Evolutionary conservation across 306 rosid genomes (phyloP).

Genomic region (Lathyrus sativus): DNA sequence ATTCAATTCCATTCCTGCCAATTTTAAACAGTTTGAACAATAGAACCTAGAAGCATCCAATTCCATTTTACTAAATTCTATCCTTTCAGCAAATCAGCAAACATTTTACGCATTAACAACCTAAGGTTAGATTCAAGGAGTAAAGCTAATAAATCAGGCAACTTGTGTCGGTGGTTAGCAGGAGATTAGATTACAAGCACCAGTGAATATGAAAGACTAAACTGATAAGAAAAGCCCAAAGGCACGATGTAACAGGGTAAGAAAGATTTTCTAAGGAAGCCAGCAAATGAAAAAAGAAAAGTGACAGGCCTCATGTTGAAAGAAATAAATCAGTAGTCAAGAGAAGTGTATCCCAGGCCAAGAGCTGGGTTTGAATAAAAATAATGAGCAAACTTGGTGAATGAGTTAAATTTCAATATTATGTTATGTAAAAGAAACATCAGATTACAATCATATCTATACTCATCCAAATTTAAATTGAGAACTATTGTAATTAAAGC

Average conservation of each 20-base stretch:
- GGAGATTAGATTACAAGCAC: background rate
- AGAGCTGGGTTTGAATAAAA: background rate
- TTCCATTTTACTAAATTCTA: background rate
- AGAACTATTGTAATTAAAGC: constrained; percentile 4
- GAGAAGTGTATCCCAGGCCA: background rate
- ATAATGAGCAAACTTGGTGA: constrained; percentile 4
- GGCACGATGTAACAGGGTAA: background rate
- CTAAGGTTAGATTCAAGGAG: constrained; percentile 1
- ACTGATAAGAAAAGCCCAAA: background rate
- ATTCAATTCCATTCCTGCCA: background rate
- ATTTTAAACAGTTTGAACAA: background rate
- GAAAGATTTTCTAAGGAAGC: background rate
- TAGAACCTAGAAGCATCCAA: constrained; percentile 2
- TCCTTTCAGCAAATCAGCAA: background rate
- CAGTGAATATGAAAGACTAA: background rate
- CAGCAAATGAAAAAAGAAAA: constrained; percentile 20
- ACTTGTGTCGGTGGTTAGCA: background rate
- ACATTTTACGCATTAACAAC: constrained; percentile 8
- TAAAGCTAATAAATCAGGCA: constrained; percentile 6
- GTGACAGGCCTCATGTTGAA: background rate
- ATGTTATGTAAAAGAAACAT: constrained; percentile 2
- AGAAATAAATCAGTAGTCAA: constrained; percentile 13
- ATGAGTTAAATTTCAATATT: background rate
- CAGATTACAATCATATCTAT: constrained; percentile 2
- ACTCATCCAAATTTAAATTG: constrained; percentile 9